Evolutionary conservation across 2,329 filamentous ascomycete species (phyloP).

Genomic region (Monosporascus sp.): DNA sequence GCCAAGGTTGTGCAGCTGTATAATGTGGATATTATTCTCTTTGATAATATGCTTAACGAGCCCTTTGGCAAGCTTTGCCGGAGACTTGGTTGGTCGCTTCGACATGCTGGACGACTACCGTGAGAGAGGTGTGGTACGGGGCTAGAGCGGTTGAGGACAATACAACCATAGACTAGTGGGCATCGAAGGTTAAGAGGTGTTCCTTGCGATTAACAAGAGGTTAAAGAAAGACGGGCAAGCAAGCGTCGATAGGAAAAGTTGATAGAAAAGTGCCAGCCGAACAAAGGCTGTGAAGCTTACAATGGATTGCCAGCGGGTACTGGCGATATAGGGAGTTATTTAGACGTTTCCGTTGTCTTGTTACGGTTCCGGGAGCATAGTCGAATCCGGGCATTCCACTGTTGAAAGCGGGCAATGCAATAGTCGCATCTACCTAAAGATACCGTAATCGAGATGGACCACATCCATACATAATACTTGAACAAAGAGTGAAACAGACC

Average conservation of each 20-base stretch:
- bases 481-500: background rate
- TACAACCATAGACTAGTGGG: too few species aligned
- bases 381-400: constrained; percentile 12
- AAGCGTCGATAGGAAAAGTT: background rate
- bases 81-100: too few species aligned
- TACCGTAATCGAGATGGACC: background rate
- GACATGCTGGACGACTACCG: too few species aligned
- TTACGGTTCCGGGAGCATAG: background rate
- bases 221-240: background rate
- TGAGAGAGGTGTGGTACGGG: too few species aligned
- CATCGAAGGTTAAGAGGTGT: background rate
- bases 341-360: background rate
- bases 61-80: background rate
- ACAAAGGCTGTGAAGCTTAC: background rate
- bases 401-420: constrained; percentile 8
- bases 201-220: background rate
- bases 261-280: background rate
- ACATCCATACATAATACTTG: background rate
- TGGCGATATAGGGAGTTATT: background rate
- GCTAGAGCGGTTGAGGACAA: too few species aligned
- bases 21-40: background rate
- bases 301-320: background rate
- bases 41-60: background rate
- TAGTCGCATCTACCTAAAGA: background rate
- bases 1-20: background rate